Evolutionary conservation across 768 basidiomycete species (phyloP), one percentile per base, ranked within the genome.

Genomic region (Mycena vitilis): DNA sequence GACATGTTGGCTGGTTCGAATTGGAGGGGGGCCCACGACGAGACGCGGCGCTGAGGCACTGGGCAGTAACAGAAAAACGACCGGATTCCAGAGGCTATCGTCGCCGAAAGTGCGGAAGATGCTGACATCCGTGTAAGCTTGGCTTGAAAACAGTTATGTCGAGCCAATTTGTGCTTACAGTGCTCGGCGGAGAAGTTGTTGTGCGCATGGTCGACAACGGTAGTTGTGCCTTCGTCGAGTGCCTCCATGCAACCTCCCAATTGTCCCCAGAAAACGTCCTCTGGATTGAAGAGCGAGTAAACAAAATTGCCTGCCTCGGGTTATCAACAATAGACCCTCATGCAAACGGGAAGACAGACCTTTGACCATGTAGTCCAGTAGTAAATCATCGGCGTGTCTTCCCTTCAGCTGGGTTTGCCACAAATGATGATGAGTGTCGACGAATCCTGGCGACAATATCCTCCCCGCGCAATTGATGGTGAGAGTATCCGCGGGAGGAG

Each of bases 391-490:
- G 0, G 66, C 62, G 40, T 67, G 63, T 13, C 70, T 30, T 18
- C 70, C 70, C 53, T 68, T 71, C 37, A 71, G n/a, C 63, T 71
- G 70, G 2, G 66, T 71, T 36, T 68, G 66, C 70, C 70, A 71
- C 4, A 71, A 5, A 38, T 71, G 70, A 37, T 71, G 70, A 53
- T 71, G 70, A 13, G 70, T 71, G 47, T 71, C 70, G 18, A 71
- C 37, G 25, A 71, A 71, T 23, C 70, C 70, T 3, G 70, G 70
- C 0, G 62, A 63, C 2, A 71, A 8, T 15, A 68, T 59, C 47
- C 68, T 68, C 8, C 63, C 62, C 22, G 66, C 65, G 62, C 70
- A 71, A 59, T 71, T 66, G 1, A 70, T 36, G 40, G 38, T 42
- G 12, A 48, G 11, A 12, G 65, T 25, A 15, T 60, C 42, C 2